A percentile compares a stretch with the other conserved stretches of the same genome.
These are phyloP conservation scores for Gynochthodes officinalis DNA, from an alignment of 257 asterid species.

Conservation along the genomic window DNA sequence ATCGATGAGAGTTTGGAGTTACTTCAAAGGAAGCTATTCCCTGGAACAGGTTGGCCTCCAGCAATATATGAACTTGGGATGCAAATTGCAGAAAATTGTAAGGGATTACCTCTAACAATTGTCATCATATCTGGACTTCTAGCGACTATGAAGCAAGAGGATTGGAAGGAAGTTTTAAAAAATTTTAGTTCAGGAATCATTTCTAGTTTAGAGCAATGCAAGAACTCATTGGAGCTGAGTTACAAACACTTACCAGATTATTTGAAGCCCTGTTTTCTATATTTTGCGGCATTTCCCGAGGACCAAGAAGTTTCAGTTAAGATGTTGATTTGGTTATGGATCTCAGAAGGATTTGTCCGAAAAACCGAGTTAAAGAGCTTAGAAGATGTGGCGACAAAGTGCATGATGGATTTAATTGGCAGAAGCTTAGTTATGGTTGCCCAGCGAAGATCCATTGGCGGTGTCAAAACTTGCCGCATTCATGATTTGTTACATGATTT, in stretches of 20 bases:
- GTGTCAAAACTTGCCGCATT: background rate
- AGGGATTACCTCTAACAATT: constrained; percentile 1
- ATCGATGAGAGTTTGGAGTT: background rate
- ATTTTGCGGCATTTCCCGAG: background rate
- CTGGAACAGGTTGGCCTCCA: background rate
- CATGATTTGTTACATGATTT: constrained; percentile 8
- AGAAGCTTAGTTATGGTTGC: background rate
- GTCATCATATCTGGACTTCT: background rate
- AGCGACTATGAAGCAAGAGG: background rate
- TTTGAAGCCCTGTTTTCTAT: constrained; percentile 10
- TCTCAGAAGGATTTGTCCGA: constrained; percentile 5
- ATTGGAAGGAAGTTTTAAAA: background rate
- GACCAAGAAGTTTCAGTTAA: background rate
- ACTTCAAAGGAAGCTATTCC: background rate
- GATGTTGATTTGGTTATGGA: background rate
- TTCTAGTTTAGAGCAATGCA: background rate
- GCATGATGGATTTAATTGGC: background rate
- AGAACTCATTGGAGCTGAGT: background rate
- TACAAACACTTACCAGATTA: constrained; percentile 2
- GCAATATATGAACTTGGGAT: background rate
- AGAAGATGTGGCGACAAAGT: constrained; percentile 7
- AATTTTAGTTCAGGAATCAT: background rate
- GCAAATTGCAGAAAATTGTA: background rate
- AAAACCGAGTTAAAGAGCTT: background rate
- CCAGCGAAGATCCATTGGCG: background rate